These are phyloP conservation scores for Sonneratia alba DNA, from an alignment of 345 rosid species.

Conservation along the genomic window DNA sequence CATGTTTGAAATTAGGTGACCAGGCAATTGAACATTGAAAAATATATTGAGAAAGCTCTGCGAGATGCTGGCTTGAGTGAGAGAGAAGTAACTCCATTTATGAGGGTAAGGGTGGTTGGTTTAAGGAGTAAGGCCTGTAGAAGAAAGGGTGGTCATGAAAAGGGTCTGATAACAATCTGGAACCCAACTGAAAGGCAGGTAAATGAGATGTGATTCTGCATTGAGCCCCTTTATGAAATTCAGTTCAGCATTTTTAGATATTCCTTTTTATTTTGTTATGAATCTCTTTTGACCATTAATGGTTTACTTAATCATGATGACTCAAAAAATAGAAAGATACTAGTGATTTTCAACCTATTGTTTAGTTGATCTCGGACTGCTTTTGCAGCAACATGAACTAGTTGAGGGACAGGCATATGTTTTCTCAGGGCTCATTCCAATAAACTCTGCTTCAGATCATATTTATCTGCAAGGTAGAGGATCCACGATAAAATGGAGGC, in stretches of 20 bases:
- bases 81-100: conserved; percentile 77
- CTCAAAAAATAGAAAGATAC: not conserved
- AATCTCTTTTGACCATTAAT: not conserved
- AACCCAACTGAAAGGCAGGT: conserved; percentile 89
- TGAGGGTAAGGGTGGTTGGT: conserved; percentile 84
- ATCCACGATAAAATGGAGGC: conserved; percentile 51
- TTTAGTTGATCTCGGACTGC: not conserved
- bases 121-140: conserved; percentile 30
- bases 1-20: conserved; percentile 39
- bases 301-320: not conserved
- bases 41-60: conserved; percentile 59
- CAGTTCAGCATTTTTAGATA: not conserved
- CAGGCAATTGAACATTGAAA: conserved; percentile 53
- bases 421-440: conserved; percentile 56
- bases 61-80: conserved; percentile 56
- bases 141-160: conserved; percentile 32
- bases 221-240: conserved; percentile 1
- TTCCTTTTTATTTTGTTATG: not conserved
- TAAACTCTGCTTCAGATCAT: conserved; percentile 44
- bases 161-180: conserved; percentile 89
- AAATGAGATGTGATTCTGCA: conserved; percentile 7
- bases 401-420: conserved; percentile 77
- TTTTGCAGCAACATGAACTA: conserved; percentile 55
- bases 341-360: not conserved
- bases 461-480: conserved; percentile 85